Conservation (phyloP, 495 filamentous ascomycete genomes). For the Neurospora sp. region DNA sequence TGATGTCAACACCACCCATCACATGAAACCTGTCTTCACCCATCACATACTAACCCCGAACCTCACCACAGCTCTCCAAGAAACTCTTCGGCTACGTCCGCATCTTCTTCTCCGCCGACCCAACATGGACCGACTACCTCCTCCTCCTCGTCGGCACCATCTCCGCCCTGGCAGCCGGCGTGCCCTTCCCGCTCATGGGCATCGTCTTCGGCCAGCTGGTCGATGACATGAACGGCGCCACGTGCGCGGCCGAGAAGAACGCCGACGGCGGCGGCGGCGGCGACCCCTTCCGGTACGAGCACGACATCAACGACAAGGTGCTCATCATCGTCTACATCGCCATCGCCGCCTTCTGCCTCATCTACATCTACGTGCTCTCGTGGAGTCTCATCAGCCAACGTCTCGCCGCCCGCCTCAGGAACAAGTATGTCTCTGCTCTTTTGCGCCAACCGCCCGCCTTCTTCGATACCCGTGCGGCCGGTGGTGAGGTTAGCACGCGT, state of each 20-base stretch:
- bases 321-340: slow-evolving; percentile 50
- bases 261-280: slow-evolving; percentile 9
- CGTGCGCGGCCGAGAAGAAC: slow-evolving; percentile 33
- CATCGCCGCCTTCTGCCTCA: slow-evolving; percentile 48
- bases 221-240: slow-evolving; percentile 50
- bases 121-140: slow-evolving; percentile 32
- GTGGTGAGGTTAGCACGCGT: slow-evolving; percentile 49
- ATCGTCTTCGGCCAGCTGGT: slow-evolving; percentile 58
- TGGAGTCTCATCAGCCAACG: slow-evolving; percentile 53
- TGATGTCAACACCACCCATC: not conserved
- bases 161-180: slow-evolving; percentile 49
- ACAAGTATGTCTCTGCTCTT: slow-evolving; percentile 44
- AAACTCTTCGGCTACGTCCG: slow-evolving; percentile 5
- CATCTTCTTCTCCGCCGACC: slow-evolving; percentile 22
- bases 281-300: slow-evolving; percentile 22
- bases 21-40: not conserved
- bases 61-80: not conserved
- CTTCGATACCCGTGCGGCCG: slow-evolving; percentile 42
- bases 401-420: slow-evolving; percentile 49
- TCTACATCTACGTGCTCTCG: slow-evolving; percentile 44
- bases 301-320: slow-evolving; percentile 46
- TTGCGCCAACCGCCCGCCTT: slow-evolving; percentile 51
- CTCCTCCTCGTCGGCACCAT: slow-evolving; percentile 40
- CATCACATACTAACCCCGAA: not conserved
- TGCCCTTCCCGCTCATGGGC: slow-evolving; percentile 56